These are phyloP conservation scores for Salix udensis DNA, from an alignment of 345 rosid genomes.

Conservation along the genomic window DNA sequence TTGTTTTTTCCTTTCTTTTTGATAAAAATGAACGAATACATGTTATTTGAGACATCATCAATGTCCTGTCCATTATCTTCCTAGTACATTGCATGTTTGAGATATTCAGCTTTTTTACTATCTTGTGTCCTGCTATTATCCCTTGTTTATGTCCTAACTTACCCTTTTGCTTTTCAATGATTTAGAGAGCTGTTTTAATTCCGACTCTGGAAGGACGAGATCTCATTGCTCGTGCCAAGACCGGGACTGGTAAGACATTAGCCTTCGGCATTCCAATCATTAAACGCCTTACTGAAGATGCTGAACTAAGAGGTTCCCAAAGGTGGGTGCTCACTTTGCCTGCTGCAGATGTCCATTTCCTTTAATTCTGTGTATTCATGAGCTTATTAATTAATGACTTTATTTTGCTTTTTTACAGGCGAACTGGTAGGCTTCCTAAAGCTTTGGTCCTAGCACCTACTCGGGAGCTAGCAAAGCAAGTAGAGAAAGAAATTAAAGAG, in stretches of 20 bases:
- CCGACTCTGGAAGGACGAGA: constrained; percentile 92
- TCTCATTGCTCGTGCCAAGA: constrained; percentile 93
- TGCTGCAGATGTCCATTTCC: background rate
- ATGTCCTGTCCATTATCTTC: background rate
- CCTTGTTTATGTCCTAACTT: background rate
- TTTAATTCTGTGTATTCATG: constrained; percentile 4
- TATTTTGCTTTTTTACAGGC: constrained; percentile 35
- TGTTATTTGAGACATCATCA: background rate
- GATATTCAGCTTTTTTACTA: background rate
- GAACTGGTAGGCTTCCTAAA: constrained; percentile 67
- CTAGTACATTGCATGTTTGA: background rate
- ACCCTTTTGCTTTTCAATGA: background rate
- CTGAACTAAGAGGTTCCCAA: constrained; percentile 33
- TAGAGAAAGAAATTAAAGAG: constrained; percentile 89
- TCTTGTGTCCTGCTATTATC: background rate
- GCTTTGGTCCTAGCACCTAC: constrained; percentile 85
- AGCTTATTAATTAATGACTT: background rate
- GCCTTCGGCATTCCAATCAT: constrained; percentile 95
- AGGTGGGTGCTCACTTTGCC: constrained; percentile 58
- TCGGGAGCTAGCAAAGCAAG: constrained; percentile 89
- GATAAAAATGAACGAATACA: too few relatives aligned
- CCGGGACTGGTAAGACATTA: constrained; percentile 98
- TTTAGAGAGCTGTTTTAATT: constrained; percentile 76
- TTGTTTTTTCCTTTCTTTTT: too few relatives aligned
- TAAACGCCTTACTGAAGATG: constrained; percentile 68